Percentiles rank a stretch among this genome's conserved stretches.
phyloP scores from a whole-genome alignment of 306 rosid species.

The Mucuna pruriens region DNA sequence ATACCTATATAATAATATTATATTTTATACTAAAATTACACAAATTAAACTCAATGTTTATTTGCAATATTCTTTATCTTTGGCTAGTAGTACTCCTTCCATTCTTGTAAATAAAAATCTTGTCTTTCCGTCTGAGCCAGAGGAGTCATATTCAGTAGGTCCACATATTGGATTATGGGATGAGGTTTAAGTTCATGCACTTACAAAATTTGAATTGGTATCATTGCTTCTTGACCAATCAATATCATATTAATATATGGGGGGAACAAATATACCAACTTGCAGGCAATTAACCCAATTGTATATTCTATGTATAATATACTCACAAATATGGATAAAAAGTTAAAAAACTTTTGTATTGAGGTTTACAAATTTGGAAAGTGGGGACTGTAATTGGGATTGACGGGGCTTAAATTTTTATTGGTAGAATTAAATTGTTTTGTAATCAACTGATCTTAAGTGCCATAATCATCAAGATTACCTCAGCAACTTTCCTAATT shows the following conservation, averaged over 20 bases:
- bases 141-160: constrained; percentile 24
- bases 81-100: background rate
- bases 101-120: background rate
- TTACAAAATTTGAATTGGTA: background rate
- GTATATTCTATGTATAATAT: background rate
- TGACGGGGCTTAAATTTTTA: background rate
- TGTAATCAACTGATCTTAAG: background rate
- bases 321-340: background rate
- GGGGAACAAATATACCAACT: constrained; percentile 20
- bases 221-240: constrained; percentile 28
- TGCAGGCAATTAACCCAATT: constrained; percentile 10
- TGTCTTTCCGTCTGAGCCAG: background rate
- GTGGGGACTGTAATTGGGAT: background rate
- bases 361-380: background rate
- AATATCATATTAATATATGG: too few relatives aligned
- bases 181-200: constrained; percentile 43
- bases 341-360: background rate
- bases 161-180: constrained; percentile 16
- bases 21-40: too few relatives aligned
- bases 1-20: too few relatives aligned
- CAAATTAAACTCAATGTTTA: too few relatives aligned
- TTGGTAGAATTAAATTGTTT: background rate
- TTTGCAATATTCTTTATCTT: too few relatives aligned
- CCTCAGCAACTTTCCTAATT: too few relatives aligned
- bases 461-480: background rate